Evolutionary conservation across 768 basidiomycete species (phyloP), one percentile per base, ranked within the genome.

Genomic region (Leccinum disarticulatum): DNA sequence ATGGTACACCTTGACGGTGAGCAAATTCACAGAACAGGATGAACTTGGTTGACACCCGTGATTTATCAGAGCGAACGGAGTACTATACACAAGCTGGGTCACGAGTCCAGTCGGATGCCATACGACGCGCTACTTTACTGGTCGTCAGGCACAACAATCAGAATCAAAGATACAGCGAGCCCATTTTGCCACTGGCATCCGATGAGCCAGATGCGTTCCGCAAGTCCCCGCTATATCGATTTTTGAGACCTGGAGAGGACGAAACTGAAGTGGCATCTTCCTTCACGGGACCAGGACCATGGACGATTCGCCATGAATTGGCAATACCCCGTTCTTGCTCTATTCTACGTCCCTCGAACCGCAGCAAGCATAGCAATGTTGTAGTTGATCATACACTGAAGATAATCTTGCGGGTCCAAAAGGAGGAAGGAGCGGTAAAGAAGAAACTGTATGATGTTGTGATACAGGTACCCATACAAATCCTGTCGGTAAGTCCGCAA

Each of bases 401-500:
- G 77, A 81, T 93, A 53, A 80, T 90, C 30, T 83, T 98, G 57
- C 80, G 94, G 38, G 87, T 96, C 15, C 88, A 94, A 74, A 81
- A 88, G 25, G 92, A 93, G 62, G 87, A 91, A 66, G 64, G 70
- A 22, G 76, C 79, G 15, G 88, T 90, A 36, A 88, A 83, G 73
- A 81, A 85, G 63, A 96, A 92, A 75, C 72, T 91, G 67, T 93
- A 89, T 71, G 95, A 95, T 70, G 91, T 95, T 64, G 84, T 90
- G 30, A 83, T 95, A 60, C 88, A 93, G 70, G 87, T 86, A 0
- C 93, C 94, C 0, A 81, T 97, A 38, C 87, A 91, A 57, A 86
- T 98, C 52, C 83, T 97, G 55, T 95, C 95, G 17, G 91, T 93
- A 61, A 77, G 89, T 79, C 13, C 35, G 15, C 30, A 11, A 6